Percentiles rank a stretch among this genome's conserved stretches.
Conservation (phyloP, 2,329 filamentous ascomycete genomes). For the Colletotrichum camelliae region DNA sequence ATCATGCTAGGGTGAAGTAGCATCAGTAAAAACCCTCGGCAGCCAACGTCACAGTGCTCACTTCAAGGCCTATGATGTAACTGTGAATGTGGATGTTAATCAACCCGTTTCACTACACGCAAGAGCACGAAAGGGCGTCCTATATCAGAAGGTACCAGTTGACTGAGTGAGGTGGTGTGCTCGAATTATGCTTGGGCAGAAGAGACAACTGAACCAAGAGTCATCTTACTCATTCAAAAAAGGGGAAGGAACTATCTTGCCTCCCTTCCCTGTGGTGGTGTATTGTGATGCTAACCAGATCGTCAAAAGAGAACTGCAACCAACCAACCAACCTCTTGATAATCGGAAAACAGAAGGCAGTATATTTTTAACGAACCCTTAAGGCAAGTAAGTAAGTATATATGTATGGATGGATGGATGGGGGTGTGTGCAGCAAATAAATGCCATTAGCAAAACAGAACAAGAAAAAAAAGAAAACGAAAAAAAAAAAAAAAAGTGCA, state of each 20-base stretch:
- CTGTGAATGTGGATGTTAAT: not conserved
- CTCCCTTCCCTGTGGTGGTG: not conserved
- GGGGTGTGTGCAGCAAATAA: not conserved
- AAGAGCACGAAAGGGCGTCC: not conserved
- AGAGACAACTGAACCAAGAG: not conserved
- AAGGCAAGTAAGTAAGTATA: not conserved
- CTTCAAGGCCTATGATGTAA: not conserved
- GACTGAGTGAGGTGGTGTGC: not conserved
- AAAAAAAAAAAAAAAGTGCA: not conserved
- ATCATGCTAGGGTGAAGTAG: not conserved
- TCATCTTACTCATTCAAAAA: not conserved
- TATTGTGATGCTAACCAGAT: not conserved
- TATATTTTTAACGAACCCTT: not conserved
- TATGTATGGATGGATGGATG: not conserved
- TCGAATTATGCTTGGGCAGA: not conserved
- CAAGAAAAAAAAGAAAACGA: not conserved
- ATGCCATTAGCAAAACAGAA: too few species aligned
- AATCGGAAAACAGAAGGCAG: not conserved
- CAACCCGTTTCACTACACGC: not conserved
- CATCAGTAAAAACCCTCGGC: too few species aligned
- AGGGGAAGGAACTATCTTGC: not conserved
- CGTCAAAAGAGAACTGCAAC: not conserved
- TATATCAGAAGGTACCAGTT: not conserved
- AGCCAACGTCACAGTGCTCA: not conserved
- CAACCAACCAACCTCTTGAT: fast-evolving